Evolutionary conservation across 225 moss, liverwort and hornwort genomes (phyloP), one percentile per base, ranked within the genome.

Genomic region (Asterella californica): DNA sequence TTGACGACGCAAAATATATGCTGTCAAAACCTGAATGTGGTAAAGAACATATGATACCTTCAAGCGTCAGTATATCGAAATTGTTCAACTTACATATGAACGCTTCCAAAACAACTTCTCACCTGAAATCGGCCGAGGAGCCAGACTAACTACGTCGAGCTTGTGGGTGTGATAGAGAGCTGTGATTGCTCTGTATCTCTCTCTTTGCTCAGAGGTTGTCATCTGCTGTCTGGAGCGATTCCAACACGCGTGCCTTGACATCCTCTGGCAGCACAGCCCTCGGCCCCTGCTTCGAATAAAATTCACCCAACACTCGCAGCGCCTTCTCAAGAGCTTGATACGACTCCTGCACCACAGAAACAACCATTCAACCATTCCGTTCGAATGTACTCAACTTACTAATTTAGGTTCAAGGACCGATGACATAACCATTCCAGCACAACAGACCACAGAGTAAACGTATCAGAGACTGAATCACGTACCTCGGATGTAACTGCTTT

Each of bases 281-380:
- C 47, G 96, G 96, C 25, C 96, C 96, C 85, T 89, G 90, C 24
- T 86, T 91, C 4, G 91, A 86, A 79, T 96, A 96, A 61, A 96
- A 96, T 78, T 91, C 91, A 49, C 94, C 93, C 48, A 97, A 79
- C 77, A 86, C 89, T 46, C 93, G 91, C 76, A 97, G 88, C 49
- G 92, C 97, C 79, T 86, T 88, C 88, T 94, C 94, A 70, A 97
- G 82, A 12, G 94, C 92, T 86, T 85, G 65, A 68, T 97, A 94
- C 0, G 97, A 97, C 37, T 97, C 92, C 97, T 97, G 89, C 72
- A 80, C 72, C 69, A 21, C 2, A 67, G 61, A 12, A 15, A 66
- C 62, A 68, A 4, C 11, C 0, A 53, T 66, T 42, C 62, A 68
- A 4, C 11, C 0, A 53, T 66, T 42, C 42, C 42, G 42, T 2